Conservation (phyloP, 1,284 basidiomycete genomes). For the Rhodofomes roseus region DNA sequence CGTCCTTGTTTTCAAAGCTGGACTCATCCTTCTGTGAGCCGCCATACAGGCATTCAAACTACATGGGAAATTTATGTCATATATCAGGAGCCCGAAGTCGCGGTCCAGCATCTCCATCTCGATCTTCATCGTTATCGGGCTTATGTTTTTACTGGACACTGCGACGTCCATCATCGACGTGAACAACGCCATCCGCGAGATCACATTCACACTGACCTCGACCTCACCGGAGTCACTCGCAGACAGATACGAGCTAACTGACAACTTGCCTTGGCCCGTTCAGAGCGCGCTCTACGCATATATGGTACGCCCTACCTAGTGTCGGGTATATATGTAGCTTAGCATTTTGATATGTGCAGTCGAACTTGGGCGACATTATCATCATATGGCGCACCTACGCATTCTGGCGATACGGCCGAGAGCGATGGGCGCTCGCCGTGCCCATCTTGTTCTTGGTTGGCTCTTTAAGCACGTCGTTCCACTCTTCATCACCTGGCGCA, state of each 20-base stretch:
- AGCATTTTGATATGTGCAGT: not conserved
- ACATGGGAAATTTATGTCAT: not conserved
- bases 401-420: not conserved
- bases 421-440: not conserved
- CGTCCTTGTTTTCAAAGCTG: not conserved
- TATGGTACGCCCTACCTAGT: not conserved
- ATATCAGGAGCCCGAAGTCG: not conserved
- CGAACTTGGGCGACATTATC: not conserved
- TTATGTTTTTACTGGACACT: not conserved
- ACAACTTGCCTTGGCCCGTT: not conserved
- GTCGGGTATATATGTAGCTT: not conserved
- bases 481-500: not conserved
- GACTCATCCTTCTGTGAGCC: not conserved
- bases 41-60: not conserved
- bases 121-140: not conserved
- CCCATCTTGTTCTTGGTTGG: not conserved
- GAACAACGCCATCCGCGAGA: not conserved
- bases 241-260: not conserved
- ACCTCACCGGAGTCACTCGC: not conserved
- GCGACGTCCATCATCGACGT: not conserved
- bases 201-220: not conserved
- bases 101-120: not conserved
- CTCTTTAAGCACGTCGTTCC: not conserved
- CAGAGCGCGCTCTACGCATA: not conserved
- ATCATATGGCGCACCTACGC: not conserved